These are phyloP conservation scores for Melocanna baccifera DNA, from an alignment of 176 grass and related monocot species.

Conservation along the genomic window DNA sequence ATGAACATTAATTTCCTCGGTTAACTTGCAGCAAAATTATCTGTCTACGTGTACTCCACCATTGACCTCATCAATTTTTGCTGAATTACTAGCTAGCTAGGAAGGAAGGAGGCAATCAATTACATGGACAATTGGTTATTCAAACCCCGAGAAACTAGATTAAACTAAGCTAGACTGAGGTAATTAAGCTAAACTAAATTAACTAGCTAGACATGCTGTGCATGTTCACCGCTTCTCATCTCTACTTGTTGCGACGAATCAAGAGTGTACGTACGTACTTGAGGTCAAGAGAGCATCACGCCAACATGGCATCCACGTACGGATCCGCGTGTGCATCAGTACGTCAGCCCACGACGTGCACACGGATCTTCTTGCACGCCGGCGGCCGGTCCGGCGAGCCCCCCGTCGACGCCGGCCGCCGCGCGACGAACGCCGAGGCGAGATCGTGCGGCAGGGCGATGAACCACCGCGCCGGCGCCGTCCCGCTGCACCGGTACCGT, in stretches of 20 bases:
- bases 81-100: neutral
- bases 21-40: neutral
- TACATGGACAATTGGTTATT: conserved; percentile 42
- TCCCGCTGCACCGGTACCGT: neutral
- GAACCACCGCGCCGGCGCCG: conserved; percentile 5
- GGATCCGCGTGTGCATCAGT: too few species aligned
- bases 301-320: neutral
- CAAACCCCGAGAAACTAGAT: conserved; percentile 1
- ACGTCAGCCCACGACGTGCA: conserved; percentile 31
- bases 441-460: conserved; percentile 43
- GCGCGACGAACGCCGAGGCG: conserved; percentile 33
- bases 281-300: neutral
- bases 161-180: neutral
- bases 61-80: neutral
- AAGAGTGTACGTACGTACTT: neutral
- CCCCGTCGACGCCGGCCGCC: neutral
- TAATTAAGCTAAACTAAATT: neutral
- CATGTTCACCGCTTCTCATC: conserved; percentile 28
- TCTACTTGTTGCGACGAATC: neutral
- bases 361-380: conserved; percentile 36
- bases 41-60: neutral
- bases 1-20: neutral
- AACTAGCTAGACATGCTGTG: neutral
- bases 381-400: neutral
- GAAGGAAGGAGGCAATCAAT: neutral